phyloP scores from a whole-genome alignment of 2,329 filamentous ascomycete genomes.

The Fusarium udum region DNA sequence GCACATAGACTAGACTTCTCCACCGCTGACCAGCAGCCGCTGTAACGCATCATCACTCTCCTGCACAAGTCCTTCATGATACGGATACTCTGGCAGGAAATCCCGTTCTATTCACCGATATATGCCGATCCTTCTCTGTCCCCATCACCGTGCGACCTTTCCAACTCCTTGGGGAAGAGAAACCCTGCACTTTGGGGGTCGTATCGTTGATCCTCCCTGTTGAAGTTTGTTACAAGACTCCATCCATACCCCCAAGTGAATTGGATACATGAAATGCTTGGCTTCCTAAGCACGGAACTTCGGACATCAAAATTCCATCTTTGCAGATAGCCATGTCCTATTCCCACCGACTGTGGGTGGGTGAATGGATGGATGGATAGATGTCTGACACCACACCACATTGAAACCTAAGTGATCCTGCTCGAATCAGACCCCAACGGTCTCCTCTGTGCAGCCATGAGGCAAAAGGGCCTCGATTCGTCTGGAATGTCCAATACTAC shows the following conservation, averaged over 20 bases:
- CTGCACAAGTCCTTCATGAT: background rate
- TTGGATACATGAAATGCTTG: slow-evolving; percentile 4
- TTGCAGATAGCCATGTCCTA: background rate
- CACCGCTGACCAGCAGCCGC: background rate
- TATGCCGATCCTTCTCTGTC: slow-evolving; percentile 11
- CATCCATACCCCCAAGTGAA: slow-evolving; percentile 1
- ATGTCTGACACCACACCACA: background rate
- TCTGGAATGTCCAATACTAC: slow-evolving; percentile 8
- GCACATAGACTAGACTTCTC: background rate
- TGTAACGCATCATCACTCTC: slow-evolving; percentile 7
- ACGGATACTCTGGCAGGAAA: background rate
- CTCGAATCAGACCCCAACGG: background rate
- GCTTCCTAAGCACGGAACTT: background rate
- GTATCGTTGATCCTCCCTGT: background rate
- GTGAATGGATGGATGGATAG: background rate
- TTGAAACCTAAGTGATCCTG: background rate
- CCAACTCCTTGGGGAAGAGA: slow-evolving; percentile 6
- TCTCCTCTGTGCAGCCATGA: slow-evolving; percentile 9
- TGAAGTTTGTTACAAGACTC: slow-evolving; percentile 14
- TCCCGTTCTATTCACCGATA: slow-evolving; percentile 19
- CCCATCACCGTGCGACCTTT: background rate
- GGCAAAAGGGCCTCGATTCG: slow-evolving; percentile 1
- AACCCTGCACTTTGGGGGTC: slow-evolving; percentile 17
- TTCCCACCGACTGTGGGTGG: background rate
- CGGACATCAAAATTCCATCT: background rate